phyloP scores from a whole-genome alignment of 768 basidiomycete genomes.

The Phylloporus rhodoxanthus region DNA sequence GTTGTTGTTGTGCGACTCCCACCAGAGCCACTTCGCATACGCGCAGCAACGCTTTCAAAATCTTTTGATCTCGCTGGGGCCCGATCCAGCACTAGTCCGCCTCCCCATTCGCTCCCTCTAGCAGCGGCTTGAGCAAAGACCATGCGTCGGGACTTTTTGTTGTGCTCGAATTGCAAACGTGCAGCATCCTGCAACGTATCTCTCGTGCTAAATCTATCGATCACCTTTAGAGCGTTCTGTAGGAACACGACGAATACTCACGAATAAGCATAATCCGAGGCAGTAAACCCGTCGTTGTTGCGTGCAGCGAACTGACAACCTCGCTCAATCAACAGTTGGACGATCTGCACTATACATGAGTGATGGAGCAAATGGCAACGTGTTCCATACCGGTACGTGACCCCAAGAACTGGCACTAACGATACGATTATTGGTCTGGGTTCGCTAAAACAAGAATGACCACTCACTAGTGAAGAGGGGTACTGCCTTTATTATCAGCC shows the following conservation, averaged over 20 bases:
- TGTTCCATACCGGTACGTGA: slow-evolving; percentile 60
- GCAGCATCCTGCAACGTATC: slow-evolving; percentile 80
- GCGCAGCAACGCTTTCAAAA: slow-evolving; percentile 35
- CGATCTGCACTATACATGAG: slow-evolving; percentile 43
- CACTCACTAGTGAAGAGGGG: slow-evolving; percentile 86
- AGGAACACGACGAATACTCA: slow-evolving; percentile 9
- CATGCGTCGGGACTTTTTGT: slow-evolving; percentile 67
- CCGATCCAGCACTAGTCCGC: slow-evolving; percentile 35
- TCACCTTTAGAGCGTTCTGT: slow-evolving; percentile 1
- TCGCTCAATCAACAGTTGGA: slow-evolving; percentile 81
- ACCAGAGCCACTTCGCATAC: slow-evolving; percentile 77
- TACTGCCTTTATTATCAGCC: slow-evolving; percentile 87
- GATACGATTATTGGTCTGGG: slow-evolving; percentile 6
- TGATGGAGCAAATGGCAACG: slow-evolving; percentile 3
- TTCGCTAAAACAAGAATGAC: neutral
- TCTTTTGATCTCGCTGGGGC: slow-evolving; percentile 44
- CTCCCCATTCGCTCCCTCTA: slow-evolving; percentile 57
- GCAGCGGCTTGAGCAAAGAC: slow-evolving; percentile 71
- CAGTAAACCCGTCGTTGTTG: slow-evolving; percentile 89
- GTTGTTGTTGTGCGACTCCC: slow-evolving; percentile 73
- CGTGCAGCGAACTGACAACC: slow-evolving; percentile 79
- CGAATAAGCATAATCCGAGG: slow-evolving; percentile 84
- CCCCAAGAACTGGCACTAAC: slow-evolving; percentile 83
- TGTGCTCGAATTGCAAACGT: slow-evolving; percentile 69
- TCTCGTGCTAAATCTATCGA: slow-evolving; percentile 57